Evolutionary conservation across 192 early-diverging fungal genomes (phyloP), one percentile per base, ranked within the genome.

Genomic region (Chytriomyces hyalinus): DNA sequence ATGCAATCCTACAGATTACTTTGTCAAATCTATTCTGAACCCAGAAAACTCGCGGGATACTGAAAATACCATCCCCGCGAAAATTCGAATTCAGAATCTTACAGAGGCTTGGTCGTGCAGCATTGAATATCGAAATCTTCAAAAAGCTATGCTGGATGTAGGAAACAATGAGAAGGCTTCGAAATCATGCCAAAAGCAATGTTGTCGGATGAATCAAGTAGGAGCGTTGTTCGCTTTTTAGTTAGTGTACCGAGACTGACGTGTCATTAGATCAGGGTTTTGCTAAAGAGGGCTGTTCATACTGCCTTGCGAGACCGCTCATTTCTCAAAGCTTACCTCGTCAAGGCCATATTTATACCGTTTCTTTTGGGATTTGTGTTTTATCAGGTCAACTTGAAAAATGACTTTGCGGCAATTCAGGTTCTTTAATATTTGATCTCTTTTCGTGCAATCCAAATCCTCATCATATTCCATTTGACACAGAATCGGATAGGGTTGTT

Each of bases 21-120:
- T 87, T 24, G 88, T 90, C 57, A 88, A 85, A 81, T 68, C 82
- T 2, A 82, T 90, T 44, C 77, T 90, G 3, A 87, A 85, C 70
- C 78, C 67, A n/a, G 74, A 75, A 8, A 20, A 49, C 6, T 28
- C n/a, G 49, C n/a, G 7, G 11, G 75, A 53, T 15, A 43, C 17
- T 57, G 70, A 57, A 53, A 24, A 72, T 72, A 43, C 22, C 9
- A 50, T 60, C 59, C 28, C 63, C 10, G 43, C 22, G 20, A 53
- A 17, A 11, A 53, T 50, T 36, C 75, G 71, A n/a, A 67, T 72
- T 46, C 5, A 69, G 17, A 10, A 50, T 17, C 79, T 89, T 63
- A 57, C 73, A 11, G 69, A 76, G 0, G 26, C 57, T 22, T 89
- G 88, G 88, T 28, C 61, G 13, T 28, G 51, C 43, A 83, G 81